phyloP scores from a whole-genome alignment of 2,329 filamentous ascomycete species.

The Diplodia mutila region DNA sequence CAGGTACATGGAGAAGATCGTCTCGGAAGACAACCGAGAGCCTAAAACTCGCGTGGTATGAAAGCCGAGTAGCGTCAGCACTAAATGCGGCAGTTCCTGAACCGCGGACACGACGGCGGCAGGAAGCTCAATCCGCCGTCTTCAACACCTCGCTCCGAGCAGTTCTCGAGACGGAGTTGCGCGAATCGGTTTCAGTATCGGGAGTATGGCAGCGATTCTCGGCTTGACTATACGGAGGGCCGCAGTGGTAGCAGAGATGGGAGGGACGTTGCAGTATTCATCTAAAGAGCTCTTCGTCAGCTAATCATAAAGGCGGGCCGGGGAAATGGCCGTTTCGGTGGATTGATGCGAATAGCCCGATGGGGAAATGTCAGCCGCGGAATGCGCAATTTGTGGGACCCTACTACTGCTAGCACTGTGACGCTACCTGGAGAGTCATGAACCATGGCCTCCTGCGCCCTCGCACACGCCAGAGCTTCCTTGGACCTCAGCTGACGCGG shows the following conservation, averaged over 20 bases:
- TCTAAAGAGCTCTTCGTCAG: not conserved
- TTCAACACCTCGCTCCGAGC: not conserved
- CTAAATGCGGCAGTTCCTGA: not conserved
- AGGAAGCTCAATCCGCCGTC: not conserved
- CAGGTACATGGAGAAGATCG: not conserved
- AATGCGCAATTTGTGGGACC: not conserved
- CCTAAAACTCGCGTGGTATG: not conserved
- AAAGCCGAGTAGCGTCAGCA: not conserved
- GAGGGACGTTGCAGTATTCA: not conserved
- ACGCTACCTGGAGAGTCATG: not conserved
- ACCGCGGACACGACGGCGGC: too few species aligned
- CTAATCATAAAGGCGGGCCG: not conserved
- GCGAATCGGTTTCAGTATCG: not conserved
- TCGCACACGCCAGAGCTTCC: not conserved
- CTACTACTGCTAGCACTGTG: not conserved
- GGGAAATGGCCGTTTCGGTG: not conserved
- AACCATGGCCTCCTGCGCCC: not conserved
- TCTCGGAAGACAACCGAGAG: not conserved
- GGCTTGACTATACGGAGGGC: too few species aligned
- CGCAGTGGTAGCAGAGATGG: not conserved
- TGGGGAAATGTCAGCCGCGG: not conserved
- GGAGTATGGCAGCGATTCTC: not conserved
- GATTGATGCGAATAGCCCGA: not conserved
- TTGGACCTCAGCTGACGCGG: not conserved
- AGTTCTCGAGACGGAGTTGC: not conserved